Percentiles rank a stretch among this genome's conserved stretches.
Conservation (phyloP, 805 yeast genomes). For the Pichia scutulata region DNA sequence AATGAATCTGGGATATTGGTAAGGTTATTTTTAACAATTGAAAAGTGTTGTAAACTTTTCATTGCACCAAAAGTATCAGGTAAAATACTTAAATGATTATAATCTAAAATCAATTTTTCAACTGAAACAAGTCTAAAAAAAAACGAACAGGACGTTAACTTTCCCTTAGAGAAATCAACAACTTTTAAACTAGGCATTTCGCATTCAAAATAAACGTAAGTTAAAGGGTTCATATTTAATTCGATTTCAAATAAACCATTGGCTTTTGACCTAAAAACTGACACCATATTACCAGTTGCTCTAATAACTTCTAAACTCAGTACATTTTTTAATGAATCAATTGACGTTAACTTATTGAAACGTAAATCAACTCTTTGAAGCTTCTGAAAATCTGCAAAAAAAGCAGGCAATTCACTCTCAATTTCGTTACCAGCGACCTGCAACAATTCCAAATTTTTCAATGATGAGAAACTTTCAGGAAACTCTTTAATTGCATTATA, state of each 20-base stretch:
- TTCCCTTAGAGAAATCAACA: conserved; percentile 75
- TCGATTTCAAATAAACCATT: conserved; percentile 59
- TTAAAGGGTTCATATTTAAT: conserved; percentile 78
- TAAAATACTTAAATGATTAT: conserved; percentile 70
- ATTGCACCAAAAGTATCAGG: conserved; percentile 63
- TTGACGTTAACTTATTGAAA: conserved; percentile 51
- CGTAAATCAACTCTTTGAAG: conserved; percentile 71
- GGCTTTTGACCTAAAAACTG: conserved; percentile 58
- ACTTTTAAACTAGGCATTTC: conserved; percentile 55
- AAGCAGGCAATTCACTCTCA: conserved; percentile 41
- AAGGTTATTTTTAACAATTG: conserved; percentile 68
- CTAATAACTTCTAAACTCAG: conserved; percentile 64
- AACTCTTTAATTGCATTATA: conserved; percentile 62
- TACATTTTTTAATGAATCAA: conserved; percentile 48
- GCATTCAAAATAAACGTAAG: conserved; percentile 50
- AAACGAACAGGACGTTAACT: conserved; percentile 67
- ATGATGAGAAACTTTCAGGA: conserved; percentile 53
- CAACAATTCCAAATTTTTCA: conserved; percentile 57
- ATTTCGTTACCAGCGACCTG: conserved; percentile 70
- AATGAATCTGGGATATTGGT: conserved; percentile 62
- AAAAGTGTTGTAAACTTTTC: conserved; percentile 52
- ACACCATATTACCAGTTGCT: conserved; percentile 68
- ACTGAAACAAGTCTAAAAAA: conserved; percentile 54
- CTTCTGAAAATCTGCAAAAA: conserved; percentile 43
- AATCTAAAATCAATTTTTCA: conserved; percentile 68